These are phyloP conservation scores for Cynara cardunculus DNA, from an alignment of 129 eudicot species.

Conservation along the genomic window DNA sequence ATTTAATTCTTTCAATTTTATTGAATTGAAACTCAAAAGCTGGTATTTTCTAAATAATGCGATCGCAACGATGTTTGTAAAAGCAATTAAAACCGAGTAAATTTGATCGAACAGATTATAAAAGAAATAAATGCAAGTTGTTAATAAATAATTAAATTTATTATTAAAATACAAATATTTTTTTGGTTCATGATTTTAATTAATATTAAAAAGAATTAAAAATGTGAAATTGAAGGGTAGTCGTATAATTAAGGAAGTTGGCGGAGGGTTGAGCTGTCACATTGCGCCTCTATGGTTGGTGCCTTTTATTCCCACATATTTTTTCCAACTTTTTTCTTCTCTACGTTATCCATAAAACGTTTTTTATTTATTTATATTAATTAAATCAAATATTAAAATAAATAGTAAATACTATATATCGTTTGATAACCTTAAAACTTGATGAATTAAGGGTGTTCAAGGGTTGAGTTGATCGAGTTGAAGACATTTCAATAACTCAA, in stretches of 20 bases:
- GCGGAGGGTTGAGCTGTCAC: conserved; percentile 48
- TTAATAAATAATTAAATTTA: not conserved
- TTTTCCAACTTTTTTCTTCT: not conserved
- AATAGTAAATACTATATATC: not conserved
- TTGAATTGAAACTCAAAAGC: not conserved
- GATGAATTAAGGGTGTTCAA: too few species aligned
- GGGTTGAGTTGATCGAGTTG: too few species aligned
- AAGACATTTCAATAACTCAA: too few species aligned
- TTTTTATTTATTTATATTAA: not conserved
- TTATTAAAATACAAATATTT: not conserved
- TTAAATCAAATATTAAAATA: not conserved
- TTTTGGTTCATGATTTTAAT: not conserved
- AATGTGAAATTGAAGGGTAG: not conserved
- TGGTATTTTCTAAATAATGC: not conserved
- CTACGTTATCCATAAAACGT: conserved; percentile 10
- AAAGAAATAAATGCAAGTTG: not conserved
- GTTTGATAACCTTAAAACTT: too few species aligned
- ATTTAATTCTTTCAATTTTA: not conserved
- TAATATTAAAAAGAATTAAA: not conserved
- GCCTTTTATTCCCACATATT: conserved; percentile 28
- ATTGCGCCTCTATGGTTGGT: conserved; percentile 38
- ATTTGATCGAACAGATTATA: not conserved
- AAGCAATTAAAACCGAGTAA: too few species aligned
- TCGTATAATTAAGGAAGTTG: conserved; percentile 33
- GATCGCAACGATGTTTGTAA: not conserved